Percentiles rank a stretch among this genome's conserved stretches.
Evolutionary conservation across 768 basidiomycete genomes (phyloP).

Genomic region (Boletus pseudopeckii): DNA sequence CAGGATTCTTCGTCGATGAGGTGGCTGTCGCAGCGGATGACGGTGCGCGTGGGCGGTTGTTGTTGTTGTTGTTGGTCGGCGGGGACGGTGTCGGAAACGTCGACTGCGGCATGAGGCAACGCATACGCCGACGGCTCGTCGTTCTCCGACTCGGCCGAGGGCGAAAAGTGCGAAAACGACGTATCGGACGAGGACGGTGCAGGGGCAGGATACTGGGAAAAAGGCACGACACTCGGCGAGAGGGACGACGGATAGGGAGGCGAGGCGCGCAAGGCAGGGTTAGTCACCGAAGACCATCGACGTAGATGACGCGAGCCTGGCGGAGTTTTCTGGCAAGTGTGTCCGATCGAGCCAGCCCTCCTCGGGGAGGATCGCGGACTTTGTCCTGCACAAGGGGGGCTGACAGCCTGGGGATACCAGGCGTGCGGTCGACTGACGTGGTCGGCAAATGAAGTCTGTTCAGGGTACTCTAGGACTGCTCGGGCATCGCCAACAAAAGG

Average conservation of each 20-base stretch:
- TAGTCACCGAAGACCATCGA: constrained; percentile 31
- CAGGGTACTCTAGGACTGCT: constrained; percentile 19
- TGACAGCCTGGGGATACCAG: constrained; percentile 20
- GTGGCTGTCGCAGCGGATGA: constrained; percentile 26
- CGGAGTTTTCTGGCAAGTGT: constrained; percentile 29
- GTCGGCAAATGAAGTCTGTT: constrained; percentile 15
- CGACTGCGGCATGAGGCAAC: constrained; percentile 20
- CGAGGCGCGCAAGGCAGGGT: constrained; percentile 24
- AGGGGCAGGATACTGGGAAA: constrained; percentile 17
- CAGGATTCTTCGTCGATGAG: constrained; percentile 30
- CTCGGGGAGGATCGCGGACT: constrained; percentile 33
- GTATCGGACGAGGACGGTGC: constrained; percentile 7
- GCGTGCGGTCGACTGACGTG: constrained; percentile 15
- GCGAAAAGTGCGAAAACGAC: constrained; percentile 14
- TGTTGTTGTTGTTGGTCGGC: constrained; percentile 5
- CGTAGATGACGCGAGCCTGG: constrained; percentile 28
- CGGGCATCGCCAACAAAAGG: constrained; percentile 28
- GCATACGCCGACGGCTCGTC: constrained; percentile 14
- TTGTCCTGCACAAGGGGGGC: constrained; percentile 19
- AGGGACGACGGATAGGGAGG: constrained; percentile 16
- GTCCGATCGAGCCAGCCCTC: constrained; percentile 32
- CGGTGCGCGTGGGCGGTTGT: constrained; percentile 8
- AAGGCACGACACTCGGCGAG: constrained; percentile 11
- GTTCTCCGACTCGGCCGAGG: constrained; percentile 24
- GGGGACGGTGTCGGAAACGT: constrained; percentile 8